Evolutionary conservation across 2,329 filamentous ascomycete species (phyloP).

Genomic region (Venturia asperata): DNA sequence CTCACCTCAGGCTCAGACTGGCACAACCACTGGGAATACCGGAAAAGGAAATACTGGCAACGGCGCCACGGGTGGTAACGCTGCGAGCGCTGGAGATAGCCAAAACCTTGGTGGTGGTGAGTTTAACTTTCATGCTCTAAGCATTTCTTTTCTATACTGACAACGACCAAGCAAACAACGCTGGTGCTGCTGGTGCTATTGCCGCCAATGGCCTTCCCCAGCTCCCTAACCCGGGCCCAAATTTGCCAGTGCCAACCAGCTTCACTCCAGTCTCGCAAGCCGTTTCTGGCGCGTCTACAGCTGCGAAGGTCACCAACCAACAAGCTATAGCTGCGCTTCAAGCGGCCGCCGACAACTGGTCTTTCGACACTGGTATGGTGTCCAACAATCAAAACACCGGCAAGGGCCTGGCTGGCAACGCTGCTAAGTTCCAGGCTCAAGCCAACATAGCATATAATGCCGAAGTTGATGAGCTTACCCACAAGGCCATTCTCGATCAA

Average conservation of each 20-base stretch:
- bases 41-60: background rate
- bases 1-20: background rate
- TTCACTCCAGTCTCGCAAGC: conserved; percentile 18
- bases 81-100: background rate
- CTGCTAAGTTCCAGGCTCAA: conserved; percentile 32
- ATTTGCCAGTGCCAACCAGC: conserved; percentile 15
- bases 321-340: conserved; percentile 15
- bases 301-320: background rate
- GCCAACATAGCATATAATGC: conserved; percentile 33
- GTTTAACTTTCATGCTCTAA: background rate
- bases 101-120: conserved; percentile 14
- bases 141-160: background rate
- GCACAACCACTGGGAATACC: background rate
- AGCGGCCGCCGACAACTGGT: conserved; percentile 32
- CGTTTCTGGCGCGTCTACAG: conserved; percentile 7
- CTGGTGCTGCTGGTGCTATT: conserved; percentile 7
- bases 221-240: conserved; percentile 17
- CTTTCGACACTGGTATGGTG: conserved; percentile 34
- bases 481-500: conserved; percentile 30
- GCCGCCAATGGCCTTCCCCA: conserved; percentile 18
- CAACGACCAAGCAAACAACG: conserved; percentile 12
- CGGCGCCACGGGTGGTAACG: conserved; percentile 1
- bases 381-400: conserved; percentile 34
- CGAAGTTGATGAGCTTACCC: conserved; percentile 35
- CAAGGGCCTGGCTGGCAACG: conserved; percentile 28